Conservation (phyloP, 139 green algal genomes). For the Asterochloris erici region DNA sequence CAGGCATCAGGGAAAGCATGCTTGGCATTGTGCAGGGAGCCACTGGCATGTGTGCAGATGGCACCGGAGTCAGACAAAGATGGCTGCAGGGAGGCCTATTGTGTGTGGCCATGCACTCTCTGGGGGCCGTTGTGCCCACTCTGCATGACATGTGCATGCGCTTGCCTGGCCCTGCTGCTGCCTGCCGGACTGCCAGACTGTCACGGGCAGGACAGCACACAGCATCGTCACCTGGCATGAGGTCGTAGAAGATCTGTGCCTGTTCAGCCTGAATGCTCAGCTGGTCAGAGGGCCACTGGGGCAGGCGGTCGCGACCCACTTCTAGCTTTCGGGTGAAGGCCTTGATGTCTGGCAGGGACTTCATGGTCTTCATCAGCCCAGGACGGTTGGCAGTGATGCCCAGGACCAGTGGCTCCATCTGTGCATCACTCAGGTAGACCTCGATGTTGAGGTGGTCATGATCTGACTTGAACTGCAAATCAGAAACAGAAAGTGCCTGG, state of each 20-base stretch:
- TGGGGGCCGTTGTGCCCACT: too few relatives aligned
- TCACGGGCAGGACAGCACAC: background rate
- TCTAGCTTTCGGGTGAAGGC: conserved; percentile 21
- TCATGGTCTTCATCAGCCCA: conserved; percentile 2
- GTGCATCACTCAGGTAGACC: conserved; percentile 36
- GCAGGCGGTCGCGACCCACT: conserved; percentile 8
- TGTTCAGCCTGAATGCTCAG: conserved; percentile 35
- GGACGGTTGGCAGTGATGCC: conserved; percentile 16
- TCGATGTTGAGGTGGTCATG: conserved; percentile 32
- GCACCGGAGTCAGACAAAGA: too few relatives aligned
- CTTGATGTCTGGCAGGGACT: conserved; percentile 23
- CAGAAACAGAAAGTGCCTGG: background rate
- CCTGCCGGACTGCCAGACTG: background rate
- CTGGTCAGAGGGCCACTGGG: conserved; percentile 24
- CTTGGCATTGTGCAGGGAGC: background rate
- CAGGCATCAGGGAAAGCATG: background rate
- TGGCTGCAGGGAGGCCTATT: too few relatives aligned
- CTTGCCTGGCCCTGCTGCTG: too few relatives aligned
- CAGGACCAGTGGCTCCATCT: conserved; percentile 37
- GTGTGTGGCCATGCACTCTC: too few relatives aligned
- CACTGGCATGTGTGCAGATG: too few relatives aligned
- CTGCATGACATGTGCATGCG: too few relatives aligned
- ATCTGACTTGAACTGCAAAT: background rate
- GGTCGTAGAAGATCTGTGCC: conserved; percentile 27
- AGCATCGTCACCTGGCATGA: conserved; percentile 24